Percentiles rank a stretch among this genome's conserved stretches.
Evolutionary conservation across 495 filamentous ascomycete species (phyloP).

Genomic region (Aspergillus avenaceus): DNA sequence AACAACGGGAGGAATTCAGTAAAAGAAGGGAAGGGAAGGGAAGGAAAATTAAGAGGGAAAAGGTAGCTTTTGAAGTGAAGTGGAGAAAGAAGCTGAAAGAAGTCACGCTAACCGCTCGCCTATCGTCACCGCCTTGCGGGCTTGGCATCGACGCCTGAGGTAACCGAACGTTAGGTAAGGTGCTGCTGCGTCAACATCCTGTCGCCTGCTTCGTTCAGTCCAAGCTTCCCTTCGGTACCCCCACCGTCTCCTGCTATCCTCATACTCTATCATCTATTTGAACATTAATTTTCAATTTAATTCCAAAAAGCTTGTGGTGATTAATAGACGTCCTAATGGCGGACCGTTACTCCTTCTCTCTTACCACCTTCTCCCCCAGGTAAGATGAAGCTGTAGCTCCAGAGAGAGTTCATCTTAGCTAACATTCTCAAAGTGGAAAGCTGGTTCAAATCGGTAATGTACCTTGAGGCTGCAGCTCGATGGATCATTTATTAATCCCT

Average conservation of each 20-base stretch:
- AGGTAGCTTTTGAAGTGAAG: conserved; percentile 7
- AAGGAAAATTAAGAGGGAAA: conserved; percentile 8
- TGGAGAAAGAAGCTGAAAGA: conserved; percentile 3
- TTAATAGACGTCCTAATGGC: conserved; percentile 59
- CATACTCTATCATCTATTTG: conserved; percentile 12
- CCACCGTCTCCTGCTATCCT: conserved; percentile 3
- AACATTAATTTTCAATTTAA: conserved; percentile 7
- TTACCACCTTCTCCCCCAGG: conserved; percentile 99
- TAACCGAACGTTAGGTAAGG: conserved; percentile 3
- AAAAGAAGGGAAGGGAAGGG: not conserved
- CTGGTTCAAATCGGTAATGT: conserved; percentile 66
- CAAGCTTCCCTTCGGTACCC: conserved; percentile 15
- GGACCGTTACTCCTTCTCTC: conserved; percentile 98
- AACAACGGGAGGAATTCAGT: not conserved
- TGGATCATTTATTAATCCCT: conserved; percentile 11
- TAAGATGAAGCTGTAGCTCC: conserved; percentile 45
- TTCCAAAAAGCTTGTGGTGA: conserved; percentile 14
- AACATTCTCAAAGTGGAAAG: conserved; percentile 71
- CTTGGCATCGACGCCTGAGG: conserved; percentile 12
- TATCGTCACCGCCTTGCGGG: conserved; percentile 23
- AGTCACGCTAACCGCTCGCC: conserved; percentile 16
- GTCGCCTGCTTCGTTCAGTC: conserved; percentile 20
- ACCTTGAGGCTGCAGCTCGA: not conserved
- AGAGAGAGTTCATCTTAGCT: conserved; percentile 28
- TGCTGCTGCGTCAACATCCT: conserved; percentile 38